phyloP scores from a whole-genome alignment of 164 flowering plant genomes.

The Magnolia changhungtana region DNA sequence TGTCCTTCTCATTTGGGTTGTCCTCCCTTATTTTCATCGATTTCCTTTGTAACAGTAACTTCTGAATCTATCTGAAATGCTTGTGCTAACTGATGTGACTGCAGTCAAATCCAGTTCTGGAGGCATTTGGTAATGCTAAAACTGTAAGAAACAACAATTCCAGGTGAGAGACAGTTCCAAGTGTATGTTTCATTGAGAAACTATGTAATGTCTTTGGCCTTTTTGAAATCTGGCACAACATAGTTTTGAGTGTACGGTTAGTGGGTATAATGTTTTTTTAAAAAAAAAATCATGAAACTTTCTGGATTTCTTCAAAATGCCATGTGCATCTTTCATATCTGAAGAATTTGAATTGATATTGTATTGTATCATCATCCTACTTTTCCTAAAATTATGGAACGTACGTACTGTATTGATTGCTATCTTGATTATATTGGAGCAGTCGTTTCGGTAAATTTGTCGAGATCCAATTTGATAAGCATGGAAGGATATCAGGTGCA shows the following conservation, averaged over 20 bases:
- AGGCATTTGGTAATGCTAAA: conserved; percentile 94
- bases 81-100: conserved; percentile 19
- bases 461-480: conserved; percentile 74
- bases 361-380: background rate
- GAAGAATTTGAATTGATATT: background rate
- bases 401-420: background rate
- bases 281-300: background rate
- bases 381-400: too few species aligned
- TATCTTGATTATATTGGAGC: conserved; percentile 7
- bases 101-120: conserved; percentile 94
- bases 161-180: conserved; percentile 43
- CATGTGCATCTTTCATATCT: too few species aligned
- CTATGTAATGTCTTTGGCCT: background rate
- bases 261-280: background rate
- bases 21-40: background rate
- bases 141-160: conserved; percentile 82
- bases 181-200: background rate
- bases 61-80: conserved; percentile 7
- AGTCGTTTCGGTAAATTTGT: conserved; percentile 93
- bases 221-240: background rate
- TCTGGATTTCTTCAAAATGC: background rate
- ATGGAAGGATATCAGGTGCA: conserved; percentile 83
- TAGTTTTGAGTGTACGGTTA: too few species aligned
- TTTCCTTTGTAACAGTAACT: background rate
- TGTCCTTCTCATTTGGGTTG: background rate